phyloP scores from a whole-genome alignment of 805 yeast species.

The Saturnispora saitoi region DNA sequence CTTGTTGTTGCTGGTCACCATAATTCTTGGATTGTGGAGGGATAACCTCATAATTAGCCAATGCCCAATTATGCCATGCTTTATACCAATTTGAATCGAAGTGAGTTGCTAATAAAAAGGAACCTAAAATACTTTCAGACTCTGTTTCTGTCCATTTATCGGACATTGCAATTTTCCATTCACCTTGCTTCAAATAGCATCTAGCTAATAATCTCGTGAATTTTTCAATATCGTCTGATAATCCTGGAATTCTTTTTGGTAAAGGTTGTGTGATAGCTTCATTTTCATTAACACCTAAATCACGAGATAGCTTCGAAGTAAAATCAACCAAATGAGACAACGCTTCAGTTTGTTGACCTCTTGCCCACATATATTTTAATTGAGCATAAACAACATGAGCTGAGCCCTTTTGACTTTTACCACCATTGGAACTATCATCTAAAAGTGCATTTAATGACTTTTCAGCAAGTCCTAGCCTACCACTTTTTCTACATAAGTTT shows the following conservation, averaged over 20 bases:
- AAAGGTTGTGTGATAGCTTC: slow-evolving; percentile 81
- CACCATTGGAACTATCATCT: slow-evolving; percentile 47
- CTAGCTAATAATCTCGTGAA: slow-evolving; percentile 82
- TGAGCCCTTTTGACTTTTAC: slow-evolving; percentile 61
- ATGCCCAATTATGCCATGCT: slow-evolving; percentile 99
- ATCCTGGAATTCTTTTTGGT: slow-evolving; percentile 65
- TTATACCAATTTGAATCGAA: slow-evolving; percentile 92
- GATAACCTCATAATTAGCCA: slow-evolving; percentile 93
- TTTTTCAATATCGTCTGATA: slow-evolving; percentile 67
- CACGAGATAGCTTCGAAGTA: slow-evolving; percentile 83
- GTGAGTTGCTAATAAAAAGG: slow-evolving; percentile 88
- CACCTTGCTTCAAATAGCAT: slow-evolving; percentile 95
- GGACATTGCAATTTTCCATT: slow-evolving; percentile 87
- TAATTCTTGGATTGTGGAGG: slow-evolving; percentile 38
- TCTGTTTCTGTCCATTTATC: slow-evolving; percentile 71
- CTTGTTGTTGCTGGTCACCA: slow-evolving; percentile 8
- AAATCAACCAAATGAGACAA: slow-evolving; percentile 78
- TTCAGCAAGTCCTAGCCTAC: slow-evolving; percentile 85
- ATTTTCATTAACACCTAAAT: slow-evolving; percentile 77
- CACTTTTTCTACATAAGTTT: slow-evolving; percentile 88
- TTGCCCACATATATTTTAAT: slow-evolving; percentile 93
- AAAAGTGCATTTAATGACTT: slow-evolving; percentile 74
- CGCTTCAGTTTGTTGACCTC: slow-evolving; percentile 83
- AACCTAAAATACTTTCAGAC: slow-evolving; percentile 75
- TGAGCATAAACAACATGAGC: slow-evolving; percentile 98